Conservation (phyloP, 257 asterid genomes). For the Anisodus tanguticus region DNA sequence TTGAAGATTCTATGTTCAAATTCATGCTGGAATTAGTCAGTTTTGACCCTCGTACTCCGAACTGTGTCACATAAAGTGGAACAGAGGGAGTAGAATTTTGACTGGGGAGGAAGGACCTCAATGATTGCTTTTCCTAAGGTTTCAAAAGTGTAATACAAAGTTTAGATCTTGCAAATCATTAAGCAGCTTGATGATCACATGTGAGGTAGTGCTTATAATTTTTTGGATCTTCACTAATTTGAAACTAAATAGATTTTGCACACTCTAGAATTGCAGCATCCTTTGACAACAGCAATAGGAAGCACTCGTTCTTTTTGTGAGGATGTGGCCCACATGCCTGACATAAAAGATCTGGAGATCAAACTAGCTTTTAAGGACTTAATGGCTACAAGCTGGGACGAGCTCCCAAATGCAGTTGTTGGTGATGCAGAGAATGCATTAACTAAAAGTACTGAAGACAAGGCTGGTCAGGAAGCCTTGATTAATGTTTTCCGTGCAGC, state of each 20-base stretch:
- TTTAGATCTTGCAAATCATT: neutral
- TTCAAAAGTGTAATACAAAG: neutral
- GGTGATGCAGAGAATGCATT: constrained; percentile 65
- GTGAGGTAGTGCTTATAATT: neutral
- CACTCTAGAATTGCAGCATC: constrained; percentile 1
- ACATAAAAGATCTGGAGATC: constrained; percentile 64
- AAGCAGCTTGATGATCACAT: neutral
- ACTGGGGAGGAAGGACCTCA: neutral
- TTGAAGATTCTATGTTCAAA: too few species aligned
- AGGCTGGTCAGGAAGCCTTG: constrained; percentile 71
- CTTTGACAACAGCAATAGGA: constrained; percentile 39
- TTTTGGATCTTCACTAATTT: constrained; percentile 6
- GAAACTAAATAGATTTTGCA: constrained; percentile 15
- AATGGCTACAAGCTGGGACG: constrained; percentile 86
- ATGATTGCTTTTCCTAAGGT: neutral
- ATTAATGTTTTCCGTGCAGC: constrained; percentile 84
- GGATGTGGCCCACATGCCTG: constrained; percentile 66
- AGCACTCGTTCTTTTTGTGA: constrained; percentile 67
- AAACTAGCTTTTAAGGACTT: constrained; percentile 80
- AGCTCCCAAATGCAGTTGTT: constrained; percentile 71
- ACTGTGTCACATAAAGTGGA: too few species aligned
- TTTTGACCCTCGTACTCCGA: too few species aligned
- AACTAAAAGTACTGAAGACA: constrained; percentile 79
- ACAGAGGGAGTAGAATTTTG: neutral
- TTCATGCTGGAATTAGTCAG: too few species aligned